Evolutionary conservation across 2,329 filamentous ascomycete species (phyloP).

Genomic region (Cladosporium sp.): DNA sequence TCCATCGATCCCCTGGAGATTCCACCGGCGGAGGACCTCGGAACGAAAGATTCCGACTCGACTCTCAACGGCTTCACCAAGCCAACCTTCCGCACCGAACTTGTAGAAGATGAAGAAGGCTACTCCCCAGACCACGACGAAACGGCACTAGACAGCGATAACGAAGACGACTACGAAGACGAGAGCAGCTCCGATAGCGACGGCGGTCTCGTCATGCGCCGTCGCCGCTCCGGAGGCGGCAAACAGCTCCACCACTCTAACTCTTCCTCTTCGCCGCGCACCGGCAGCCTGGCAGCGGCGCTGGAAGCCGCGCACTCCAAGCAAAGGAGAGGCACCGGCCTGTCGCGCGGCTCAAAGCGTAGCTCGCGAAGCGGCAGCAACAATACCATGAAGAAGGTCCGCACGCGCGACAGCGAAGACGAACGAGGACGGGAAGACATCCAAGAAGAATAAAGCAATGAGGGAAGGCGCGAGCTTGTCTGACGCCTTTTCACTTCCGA

Average conservation of each 20-base stretch:
- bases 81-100: slow-evolving; percentile 16
- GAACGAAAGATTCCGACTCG: slow-evolving; percentile 42
- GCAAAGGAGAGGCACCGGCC: slow-evolving; percentile 35
- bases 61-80: slow-evolving; percentile 38
- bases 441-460: slow-evolving; percentile 26
- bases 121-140: slow-evolving; percentile 42
- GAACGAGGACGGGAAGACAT: slow-evolving; percentile 29
- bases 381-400: slow-evolving; percentile 53
- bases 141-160: slow-evolving; percentile 44
- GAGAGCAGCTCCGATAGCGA: slow-evolving; percentile 44
- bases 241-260: slow-evolving; percentile 6
- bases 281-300: slow-evolving; percentile 18
- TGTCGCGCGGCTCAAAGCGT: slow-evolving; percentile 41
- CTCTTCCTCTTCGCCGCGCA: slow-evolving; percentile 13
- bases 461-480: neutral
- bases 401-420: slow-evolving; percentile 35
- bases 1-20: slow-evolving; percentile 41
- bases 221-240: slow-evolving; percentile 32
- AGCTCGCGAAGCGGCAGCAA: slow-evolving; percentile 51
- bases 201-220: slow-evolving; percentile 43
- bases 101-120: slow-evolving; percentile 35
- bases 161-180: slow-evolving; percentile 41
- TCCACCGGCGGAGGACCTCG: slow-evolving; percentile 29
- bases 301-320: slow-evolving; percentile 25
- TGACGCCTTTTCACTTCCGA: neutral